Percentiles rank a stretch among this genome's conserved stretches.
Conservation (phyloP, 345 rosid species). For the Gossypium arboreum region DNA sequence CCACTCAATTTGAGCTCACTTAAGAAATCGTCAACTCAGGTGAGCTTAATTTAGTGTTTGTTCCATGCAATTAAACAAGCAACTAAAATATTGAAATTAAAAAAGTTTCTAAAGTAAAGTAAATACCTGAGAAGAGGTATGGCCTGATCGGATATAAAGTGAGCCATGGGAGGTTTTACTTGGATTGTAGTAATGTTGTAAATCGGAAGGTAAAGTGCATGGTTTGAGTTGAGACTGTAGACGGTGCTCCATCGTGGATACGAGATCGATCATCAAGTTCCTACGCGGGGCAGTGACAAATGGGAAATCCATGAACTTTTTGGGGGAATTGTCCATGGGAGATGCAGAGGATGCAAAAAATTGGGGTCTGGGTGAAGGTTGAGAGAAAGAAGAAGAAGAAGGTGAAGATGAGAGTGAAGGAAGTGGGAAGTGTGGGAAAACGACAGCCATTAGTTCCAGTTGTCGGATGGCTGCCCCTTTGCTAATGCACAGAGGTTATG, state of each 20-base stretch:
- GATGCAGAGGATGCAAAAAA: conserved; percentile 25
- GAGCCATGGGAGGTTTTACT: conserved; percentile 58
- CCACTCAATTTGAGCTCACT: neutral
- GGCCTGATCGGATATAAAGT: conserved; percentile 57
- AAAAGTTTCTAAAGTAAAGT: neutral
- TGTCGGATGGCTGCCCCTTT: too few relatives aligned
- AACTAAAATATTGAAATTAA: neutral
- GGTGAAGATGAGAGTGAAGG: neutral
- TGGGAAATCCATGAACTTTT: conserved; percentile 59
- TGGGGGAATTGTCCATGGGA: conserved; percentile 18
- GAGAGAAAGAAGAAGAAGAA: neutral
- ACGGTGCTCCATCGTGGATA: conserved; percentile 61
- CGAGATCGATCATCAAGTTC: conserved; percentile 55
- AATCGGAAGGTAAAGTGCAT: conserved; percentile 58
- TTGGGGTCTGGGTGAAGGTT: neutral
- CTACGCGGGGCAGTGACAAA: conserved; percentile 48
- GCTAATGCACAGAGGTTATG: too few relatives aligned
- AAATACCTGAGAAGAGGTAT: conserved; percentile 44
- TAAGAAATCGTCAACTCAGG: neutral
- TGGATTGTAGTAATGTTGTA: conserved; percentile 48
- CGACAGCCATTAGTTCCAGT: neutral
- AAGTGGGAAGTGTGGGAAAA: neutral
- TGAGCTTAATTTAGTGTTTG: neutral
- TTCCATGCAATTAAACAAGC: neutral
- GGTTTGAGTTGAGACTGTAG: conserved; percentile 55